Percentiles rank a stretch among this genome's conserved stretches.
Conservation (phyloP, 164 flowering plant genomes). For the Saururus chinensis region DNA sequence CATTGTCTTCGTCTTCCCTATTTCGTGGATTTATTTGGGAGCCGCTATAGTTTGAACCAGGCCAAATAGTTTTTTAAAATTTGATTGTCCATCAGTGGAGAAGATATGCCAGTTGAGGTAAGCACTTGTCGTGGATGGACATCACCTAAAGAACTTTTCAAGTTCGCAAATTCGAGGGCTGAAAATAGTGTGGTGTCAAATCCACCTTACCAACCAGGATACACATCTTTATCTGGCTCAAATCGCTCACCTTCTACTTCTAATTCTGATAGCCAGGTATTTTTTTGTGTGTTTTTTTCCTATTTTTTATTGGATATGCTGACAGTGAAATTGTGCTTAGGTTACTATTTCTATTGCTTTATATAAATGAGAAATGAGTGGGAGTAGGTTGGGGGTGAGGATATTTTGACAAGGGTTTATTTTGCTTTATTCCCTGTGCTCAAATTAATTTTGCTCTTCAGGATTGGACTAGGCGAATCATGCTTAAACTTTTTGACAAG, state of each 20-base stretch:
- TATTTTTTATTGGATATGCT: background rate
- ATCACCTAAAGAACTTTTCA: constrained; percentile 52
- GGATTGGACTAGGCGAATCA: constrained; percentile 76
- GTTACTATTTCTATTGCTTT: too few species aligned
- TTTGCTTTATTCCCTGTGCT: too few species aligned
- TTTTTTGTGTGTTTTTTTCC: background rate
- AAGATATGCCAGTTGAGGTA: constrained; percentile 24
- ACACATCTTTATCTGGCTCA: constrained; percentile 69
- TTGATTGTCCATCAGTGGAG: constrained; percentile 25
- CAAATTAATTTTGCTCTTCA: constrained; percentile 8
- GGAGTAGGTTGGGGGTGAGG: too few species aligned
- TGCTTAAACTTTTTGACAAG: constrained; percentile 81
- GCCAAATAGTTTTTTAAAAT: too few species aligned
- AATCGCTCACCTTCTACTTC: constrained; percentile 84
- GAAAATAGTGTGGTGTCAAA: constrained; percentile 24
- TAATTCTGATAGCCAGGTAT: constrained; percentile 73
- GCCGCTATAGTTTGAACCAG: too few species aligned
- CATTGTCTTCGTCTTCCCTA: too few species aligned
- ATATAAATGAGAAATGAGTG: too few species aligned
- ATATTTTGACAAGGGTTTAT: too few species aligned
- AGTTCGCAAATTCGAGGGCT: constrained; percentile 26
- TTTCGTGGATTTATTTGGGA: too few species aligned
- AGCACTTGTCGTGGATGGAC: constrained; percentile 29
- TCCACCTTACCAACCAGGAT: too few species aligned
- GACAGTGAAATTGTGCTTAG: too few species aligned